These are phyloP conservation scores for Populus tremula DNA, from an alignment of 345 rosid genomes.

Conservation along the genomic window DNA sequence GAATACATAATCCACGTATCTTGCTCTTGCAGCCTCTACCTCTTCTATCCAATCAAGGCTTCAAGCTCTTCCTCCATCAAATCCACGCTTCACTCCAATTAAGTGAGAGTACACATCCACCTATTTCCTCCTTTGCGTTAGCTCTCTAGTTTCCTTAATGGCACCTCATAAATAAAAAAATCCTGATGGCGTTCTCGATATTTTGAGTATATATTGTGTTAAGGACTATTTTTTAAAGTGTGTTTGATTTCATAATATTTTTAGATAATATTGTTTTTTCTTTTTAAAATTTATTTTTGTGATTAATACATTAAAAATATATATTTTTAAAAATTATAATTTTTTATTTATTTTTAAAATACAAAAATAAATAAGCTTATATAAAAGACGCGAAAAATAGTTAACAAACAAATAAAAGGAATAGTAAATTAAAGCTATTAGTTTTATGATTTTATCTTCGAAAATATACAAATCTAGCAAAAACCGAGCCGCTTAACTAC, in stretches of 20 bases:
- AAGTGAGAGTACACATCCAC: neutral
- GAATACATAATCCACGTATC: too few relatives aligned
- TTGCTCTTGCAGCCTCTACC: too few relatives aligned
- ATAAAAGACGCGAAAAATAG: neutral
- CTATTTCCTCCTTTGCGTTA: neutral
- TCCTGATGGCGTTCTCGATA: slow-evolving; percentile 20
- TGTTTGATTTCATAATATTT: too few relatives aligned
- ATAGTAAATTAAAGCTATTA: slow-evolving; percentile 4
- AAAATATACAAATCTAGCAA: slow-evolving; percentile 12
- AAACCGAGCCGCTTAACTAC: slow-evolving; percentile 14
- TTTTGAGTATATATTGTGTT: neutral
- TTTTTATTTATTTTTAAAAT: too few relatives aligned
- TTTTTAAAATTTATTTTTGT: too few relatives aligned
- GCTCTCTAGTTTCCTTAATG: neutral
- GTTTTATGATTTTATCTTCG: slow-evolving; percentile 10
- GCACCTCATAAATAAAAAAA: slow-evolving; percentile 20
- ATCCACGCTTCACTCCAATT: neutral
- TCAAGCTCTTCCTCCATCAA: neutral
- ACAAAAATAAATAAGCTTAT: too few relatives aligned
- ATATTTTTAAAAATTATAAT: too few relatives aligned
- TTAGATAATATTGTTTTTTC: too few relatives aligned
- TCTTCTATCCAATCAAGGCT: too few relatives aligned
- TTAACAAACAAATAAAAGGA: neutral
- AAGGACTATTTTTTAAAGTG: too few relatives aligned
- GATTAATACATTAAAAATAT: too few relatives aligned